Percentiles rank a stretch among this genome's conserved stretches.
Evolutionary conservation across 2,329 filamentous ascomycete species (phyloP).

Genomic region (Fusarium phyllophilum): DNA sequence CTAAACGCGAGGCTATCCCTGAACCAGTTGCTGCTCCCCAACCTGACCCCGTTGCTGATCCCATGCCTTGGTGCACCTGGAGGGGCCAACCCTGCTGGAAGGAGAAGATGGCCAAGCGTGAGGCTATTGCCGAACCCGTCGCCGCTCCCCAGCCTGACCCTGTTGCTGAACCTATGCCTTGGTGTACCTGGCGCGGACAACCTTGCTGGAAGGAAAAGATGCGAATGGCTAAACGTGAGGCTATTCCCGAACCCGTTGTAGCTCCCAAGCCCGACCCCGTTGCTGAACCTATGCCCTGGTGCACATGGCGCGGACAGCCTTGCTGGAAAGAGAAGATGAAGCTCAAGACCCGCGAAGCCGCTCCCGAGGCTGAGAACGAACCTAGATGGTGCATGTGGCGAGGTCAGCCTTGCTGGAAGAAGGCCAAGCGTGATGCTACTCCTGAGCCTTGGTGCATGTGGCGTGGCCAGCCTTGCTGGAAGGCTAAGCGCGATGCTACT

Average conservation of each 20-base stretch:
- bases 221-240: neutral
- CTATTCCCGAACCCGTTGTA: neutral
- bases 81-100: conserved; percentile 55
- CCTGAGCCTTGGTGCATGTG: conserved; percentile 29
- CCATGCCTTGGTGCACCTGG: conserved; percentile 47
- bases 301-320: conserved; percentile 10
- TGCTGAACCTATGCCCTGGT: conserved; percentile 10
- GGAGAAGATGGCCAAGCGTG: conserved; percentile 43
- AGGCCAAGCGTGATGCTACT: conserved; percentile 35
- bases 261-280: conserved; percentile 1
- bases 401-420: conserved; percentile 42
- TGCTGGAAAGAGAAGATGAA: conserved; percentile 15
- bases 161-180: neutral
- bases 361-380: conserved; percentile 1
- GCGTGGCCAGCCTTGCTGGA: conserved; percentile 25
- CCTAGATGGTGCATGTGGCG: conserved; percentile 49
- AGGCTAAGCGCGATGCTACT: conserved; percentile 32
- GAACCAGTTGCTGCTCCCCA: neutral
- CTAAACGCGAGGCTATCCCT: conserved; percentile 5
- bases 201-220: conserved; percentile 16
- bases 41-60: neutral
- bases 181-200: conserved; percentile 10
- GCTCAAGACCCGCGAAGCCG: neutral
- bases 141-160: neutral
- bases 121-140: neutral